These are phyloP conservation scores for Colletotrichum cordylinicola DNA, from an alignment of 2,329 filamentous ascomycete species.

Conservation along the genomic window DNA sequence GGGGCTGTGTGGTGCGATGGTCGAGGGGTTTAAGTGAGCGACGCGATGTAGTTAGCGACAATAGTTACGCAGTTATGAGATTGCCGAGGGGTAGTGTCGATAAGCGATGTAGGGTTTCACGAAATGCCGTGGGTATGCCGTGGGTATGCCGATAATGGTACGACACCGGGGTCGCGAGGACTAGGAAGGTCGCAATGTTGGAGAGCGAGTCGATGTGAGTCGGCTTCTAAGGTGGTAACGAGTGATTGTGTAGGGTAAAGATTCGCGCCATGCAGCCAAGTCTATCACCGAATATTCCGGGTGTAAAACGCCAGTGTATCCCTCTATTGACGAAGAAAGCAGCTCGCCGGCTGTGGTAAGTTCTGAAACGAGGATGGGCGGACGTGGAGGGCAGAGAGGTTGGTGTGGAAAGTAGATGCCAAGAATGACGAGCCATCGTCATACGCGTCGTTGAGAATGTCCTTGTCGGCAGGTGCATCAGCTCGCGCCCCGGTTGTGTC, in stretches of 20 bases:
- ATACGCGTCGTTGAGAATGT: not conserved
- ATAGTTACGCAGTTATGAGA: not conserved
- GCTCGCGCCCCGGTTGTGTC: not conserved
- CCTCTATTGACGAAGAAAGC: not conserved
- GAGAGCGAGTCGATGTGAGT: not conserved
- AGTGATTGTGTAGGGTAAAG: not conserved
- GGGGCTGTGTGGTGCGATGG: not conserved
- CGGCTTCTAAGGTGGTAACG: not conserved
- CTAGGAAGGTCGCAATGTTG: not conserved
- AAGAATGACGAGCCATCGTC: not conserved
- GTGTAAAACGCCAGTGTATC: slow-evolving; percentile 4
- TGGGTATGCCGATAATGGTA: not conserved
- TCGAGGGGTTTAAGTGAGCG: not conserved
- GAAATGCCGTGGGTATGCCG: not conserved
- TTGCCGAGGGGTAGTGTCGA: slow-evolving; percentile 14
- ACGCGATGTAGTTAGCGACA: not conserved
- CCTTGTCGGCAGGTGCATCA: not conserved
- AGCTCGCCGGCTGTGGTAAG: not conserved
- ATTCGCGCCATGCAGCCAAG: slow-evolving; percentile 7
- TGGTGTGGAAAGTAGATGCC: not conserved
- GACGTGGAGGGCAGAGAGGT: not conserved
- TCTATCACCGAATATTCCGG: slow-evolving; percentile 2
- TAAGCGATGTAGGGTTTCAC: not conserved
- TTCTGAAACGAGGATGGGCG: not conserved
- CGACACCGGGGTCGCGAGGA: not conserved